Conservation (phyloP, 139 green algal genomes). For the Choricystis sp. region DNA sequence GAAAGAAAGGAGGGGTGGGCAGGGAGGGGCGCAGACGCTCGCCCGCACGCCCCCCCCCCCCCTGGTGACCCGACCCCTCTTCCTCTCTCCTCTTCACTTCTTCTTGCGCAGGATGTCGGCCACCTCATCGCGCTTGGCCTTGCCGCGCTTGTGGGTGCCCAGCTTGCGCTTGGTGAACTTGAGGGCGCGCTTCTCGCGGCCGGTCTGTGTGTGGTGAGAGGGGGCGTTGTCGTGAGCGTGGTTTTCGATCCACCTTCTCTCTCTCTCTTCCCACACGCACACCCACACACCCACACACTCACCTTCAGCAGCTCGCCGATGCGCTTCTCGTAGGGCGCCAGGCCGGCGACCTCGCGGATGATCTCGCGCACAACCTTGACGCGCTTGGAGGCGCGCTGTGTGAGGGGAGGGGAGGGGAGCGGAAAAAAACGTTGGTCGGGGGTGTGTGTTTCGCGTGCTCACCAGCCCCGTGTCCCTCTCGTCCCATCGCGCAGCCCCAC, state of each 20-base stretch:
- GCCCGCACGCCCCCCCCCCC: too few relatives aligned
- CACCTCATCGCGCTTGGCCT: slow-evolving; percentile 14
- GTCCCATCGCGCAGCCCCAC: too few relatives aligned
- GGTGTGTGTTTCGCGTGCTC: too few relatives aligned
- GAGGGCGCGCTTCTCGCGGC: slow-evolving; percentile 89
- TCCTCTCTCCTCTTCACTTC: neutral
- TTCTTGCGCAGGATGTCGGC: slow-evolving; percentile 2
- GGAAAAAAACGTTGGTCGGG: too few relatives aligned
- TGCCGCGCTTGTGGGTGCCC: slow-evolving; percentile 11
- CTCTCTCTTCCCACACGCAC: too few relatives aligned
- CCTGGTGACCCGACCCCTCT: neutral
- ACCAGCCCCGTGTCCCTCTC: too few relatives aligned
- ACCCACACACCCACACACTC: too few relatives aligned
- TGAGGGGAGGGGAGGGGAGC: neutral
- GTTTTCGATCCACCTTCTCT: too few relatives aligned
- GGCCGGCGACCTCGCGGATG: slow-evolving; percentile 76
- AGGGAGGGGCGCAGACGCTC: too few relatives aligned
- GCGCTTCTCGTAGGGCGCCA: slow-evolving; percentile 89
- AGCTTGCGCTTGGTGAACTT: slow-evolving; percentile 94
- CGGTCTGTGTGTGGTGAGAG: too few relatives aligned
- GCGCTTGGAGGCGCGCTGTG: slow-evolving; percentile 59
- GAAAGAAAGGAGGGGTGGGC: too few relatives aligned
- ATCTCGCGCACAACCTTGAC: slow-evolving; percentile 77
- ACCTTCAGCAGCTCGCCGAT: slow-evolving; percentile 89
- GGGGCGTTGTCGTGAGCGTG: too few relatives aligned